These are phyloP conservation scores for Geotrichum histeridarum DNA, from an alignment of 1,139 yeast genomes.

Conservation along the genomic window DNA sequence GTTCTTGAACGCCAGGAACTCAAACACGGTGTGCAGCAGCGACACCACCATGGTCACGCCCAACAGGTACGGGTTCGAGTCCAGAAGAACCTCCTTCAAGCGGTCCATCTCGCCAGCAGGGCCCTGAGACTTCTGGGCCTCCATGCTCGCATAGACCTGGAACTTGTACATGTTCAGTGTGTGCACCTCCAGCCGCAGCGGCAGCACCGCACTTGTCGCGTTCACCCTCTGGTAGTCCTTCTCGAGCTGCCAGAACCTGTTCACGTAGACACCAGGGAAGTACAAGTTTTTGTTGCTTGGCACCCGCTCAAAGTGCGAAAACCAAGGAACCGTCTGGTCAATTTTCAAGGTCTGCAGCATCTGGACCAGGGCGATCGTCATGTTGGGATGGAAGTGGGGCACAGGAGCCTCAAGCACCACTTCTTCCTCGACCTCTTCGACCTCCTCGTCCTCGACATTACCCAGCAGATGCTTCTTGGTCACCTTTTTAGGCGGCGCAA, in stretches of 20 bases:
- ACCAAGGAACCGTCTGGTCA: constrained; percentile 10
- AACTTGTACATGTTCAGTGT: constrained; percentile 34
- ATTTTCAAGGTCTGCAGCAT: constrained; percentile 6
- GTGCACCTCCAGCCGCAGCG: constrained; percentile 33
- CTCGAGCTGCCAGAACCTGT: constrained; percentile 41
- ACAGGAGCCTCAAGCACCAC: constrained; percentile 24
- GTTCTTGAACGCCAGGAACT: constrained; percentile 41
- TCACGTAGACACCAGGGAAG: constrained; percentile 35
- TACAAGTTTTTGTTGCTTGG: constrained; percentile 20
- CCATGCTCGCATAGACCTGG: constrained; percentile 33
- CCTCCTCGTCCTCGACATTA: constrained; percentile 21
- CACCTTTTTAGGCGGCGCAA: constrained; percentile 29
- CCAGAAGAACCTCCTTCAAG: constrained; percentile 38
- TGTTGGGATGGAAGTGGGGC: constrained; percentile 40
- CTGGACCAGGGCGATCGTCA: constrained; percentile 29
- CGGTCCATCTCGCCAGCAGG: constrained; percentile 36
- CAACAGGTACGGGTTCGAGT: constrained; percentile 39
- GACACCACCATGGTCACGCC: constrained; percentile 37
- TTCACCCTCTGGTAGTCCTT: constrained; percentile 38
- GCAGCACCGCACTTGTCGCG: constrained; percentile 27
- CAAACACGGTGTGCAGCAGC: constrained; percentile 38
- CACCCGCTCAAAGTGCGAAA: constrained; percentile 4
- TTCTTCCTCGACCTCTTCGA: constrained; percentile 20
- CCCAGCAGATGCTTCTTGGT: constrained; percentile 37
- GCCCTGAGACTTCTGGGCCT: constrained; percentile 29